Percentiles rank a stretch among this genome's conserved stretches.
These are phyloP conservation scores for Rhododendron ovatum DNA, from an alignment of 148 eudicot genomes.

Conservation along the genomic window DNA sequence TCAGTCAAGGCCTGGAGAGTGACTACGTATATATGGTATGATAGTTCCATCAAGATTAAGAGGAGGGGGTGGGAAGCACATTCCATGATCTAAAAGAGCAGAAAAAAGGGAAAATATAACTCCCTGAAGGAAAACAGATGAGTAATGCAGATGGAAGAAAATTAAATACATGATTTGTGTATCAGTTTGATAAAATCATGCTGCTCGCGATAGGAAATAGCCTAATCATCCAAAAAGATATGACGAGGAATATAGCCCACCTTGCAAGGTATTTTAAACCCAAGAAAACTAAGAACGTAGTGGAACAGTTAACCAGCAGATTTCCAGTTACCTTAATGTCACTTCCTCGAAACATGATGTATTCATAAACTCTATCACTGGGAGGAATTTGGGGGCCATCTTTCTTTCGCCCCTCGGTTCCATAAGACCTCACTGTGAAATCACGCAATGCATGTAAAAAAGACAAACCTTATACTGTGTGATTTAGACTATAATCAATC, in stretches of 20 bases:
- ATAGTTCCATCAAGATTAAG: neutral
- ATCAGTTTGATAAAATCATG: neutral
- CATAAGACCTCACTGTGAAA: constrained; percentile 41
- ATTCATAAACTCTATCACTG: constrained; percentile 46
- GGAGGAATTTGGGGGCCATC: constrained; percentile 53
- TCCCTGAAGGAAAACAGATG: neutral
- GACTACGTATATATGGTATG: neutral
- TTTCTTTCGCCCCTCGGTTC: constrained; percentile 51
- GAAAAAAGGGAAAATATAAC: neutral
- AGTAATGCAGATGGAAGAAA: neutral
- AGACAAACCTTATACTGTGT: neutral
- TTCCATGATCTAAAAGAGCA: neutral
- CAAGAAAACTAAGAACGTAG: neutral
- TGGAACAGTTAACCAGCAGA: neutral
- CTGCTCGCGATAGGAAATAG: neutral
- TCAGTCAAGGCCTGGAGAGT: neutral
- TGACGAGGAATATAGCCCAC: neutral
- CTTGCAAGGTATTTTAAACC: neutral
- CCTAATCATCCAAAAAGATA: neutral
- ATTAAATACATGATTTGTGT: neutral
- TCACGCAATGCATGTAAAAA: constrained; percentile 1
- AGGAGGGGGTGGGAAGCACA: neutral
- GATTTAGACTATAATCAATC: neutral
- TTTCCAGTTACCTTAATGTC: constrained; percentile 42
- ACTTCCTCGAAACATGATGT: constrained; percentile 50